Base-by-base conservation (phyloP, 495 filamentous ascomycete species). In the Xylaria intraflava region DNA sequence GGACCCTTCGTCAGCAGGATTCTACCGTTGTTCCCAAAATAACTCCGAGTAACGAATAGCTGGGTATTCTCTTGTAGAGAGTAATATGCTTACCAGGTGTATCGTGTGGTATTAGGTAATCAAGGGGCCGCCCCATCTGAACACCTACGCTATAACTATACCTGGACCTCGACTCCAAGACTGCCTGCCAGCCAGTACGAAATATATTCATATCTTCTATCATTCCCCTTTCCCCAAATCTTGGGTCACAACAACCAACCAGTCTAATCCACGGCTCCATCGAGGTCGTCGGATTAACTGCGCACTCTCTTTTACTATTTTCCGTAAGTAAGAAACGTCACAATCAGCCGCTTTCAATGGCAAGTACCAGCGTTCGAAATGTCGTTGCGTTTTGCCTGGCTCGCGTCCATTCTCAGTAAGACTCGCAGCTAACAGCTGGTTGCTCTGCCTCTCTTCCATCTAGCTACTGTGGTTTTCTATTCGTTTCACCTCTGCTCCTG, bases 211-310 rank as follows among this genome's bases (percentile, higher is more conserved):
- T n/a, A n/a, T n/a, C n/a, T n/a, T n/a, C n/a, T n/a, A n/a, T n/a
- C n/a, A 38, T 38, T 38, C 35, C 35, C 11, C 4, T 11, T 49
- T 49, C 27, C 31, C 47, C 47, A 49, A 49, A 40, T 33, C 47
- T 40, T 26, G 46, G 31, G 31, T 40, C 29, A 19, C 35, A 26
- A 49, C 47, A 29, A 26, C 47, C 47, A 49, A 49, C 47, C 47
- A 39, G 47, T 38, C 5, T 16, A 38, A 38, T 38, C 35, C 35
- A n/a, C 35, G 35, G 17, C 35, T n/a, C 14, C 35, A 38, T 38
- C 17, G 12, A 35, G 35, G 35, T 38, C 35, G 35, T 38, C 35
- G 35, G 35, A 57, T 53, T 62, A 36, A 62, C 55, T 23, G 26
- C 4, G 33, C 14, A 49, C 45, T n/a, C 3, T 36, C 30, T 14